Percentiles rank a stretch among this genome's conserved stretches.
Evolutionary conservation across 129 eudicot genomes (phyloP).

Genomic region (Calendula officinalis): DNA sequence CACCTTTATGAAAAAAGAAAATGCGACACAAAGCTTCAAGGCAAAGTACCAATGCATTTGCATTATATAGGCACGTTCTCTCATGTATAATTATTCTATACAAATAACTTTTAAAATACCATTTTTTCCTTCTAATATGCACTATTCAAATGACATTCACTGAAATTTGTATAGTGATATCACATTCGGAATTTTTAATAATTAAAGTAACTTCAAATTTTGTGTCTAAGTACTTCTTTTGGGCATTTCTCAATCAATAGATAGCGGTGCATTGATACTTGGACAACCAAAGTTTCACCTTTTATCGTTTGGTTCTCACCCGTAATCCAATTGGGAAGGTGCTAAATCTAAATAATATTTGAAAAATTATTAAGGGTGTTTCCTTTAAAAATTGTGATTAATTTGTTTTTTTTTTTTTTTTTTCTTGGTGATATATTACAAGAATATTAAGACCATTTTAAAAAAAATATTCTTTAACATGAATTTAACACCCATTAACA

Average conservation of each 20-base stretch:
- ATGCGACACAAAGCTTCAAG: conserved; percentile 18
- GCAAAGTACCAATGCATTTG: conserved; percentile 27
- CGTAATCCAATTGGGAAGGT: no score
- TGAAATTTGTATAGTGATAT: not conserved
- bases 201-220: conserved; percentile 9
- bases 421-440: no score
- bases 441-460: no score
- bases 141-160: conserved; percentile 7
- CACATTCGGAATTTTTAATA: not conserved
- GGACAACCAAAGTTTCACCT: not conserved
- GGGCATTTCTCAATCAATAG: not conserved
- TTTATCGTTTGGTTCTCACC: not conserved
- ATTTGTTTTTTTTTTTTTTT: no score
- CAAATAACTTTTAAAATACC: not conserved
- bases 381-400: no score
- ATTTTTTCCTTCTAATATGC: not conserved
- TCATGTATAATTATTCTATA: conserved; percentile 19
- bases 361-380: no score
- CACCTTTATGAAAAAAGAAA: not conserved
- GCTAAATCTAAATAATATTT: no score
- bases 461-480: no score
- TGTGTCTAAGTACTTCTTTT: conserved; percentile 1
- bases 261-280: conserved; percentile 5
- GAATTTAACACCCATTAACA: no score
- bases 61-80: conserved; percentile 21